Conservation (phyloP, 257 asterid species). For the Craterostigma plantagineum region DNA sequence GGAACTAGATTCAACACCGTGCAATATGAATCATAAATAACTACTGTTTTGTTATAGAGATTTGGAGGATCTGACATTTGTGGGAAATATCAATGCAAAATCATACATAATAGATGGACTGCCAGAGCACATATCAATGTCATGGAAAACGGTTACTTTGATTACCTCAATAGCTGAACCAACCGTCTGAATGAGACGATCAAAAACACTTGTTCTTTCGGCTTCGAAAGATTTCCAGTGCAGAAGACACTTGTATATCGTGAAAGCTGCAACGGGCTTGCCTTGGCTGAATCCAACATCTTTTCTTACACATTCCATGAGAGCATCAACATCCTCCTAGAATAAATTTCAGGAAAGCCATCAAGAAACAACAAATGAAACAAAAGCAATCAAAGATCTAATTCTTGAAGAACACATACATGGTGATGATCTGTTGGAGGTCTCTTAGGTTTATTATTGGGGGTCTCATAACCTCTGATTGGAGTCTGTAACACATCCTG, state of each 20-base stretch:
- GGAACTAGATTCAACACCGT: too few relatives aligned
- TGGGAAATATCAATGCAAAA: slow-evolving; percentile 1
- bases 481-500: slow-evolving; percentile 55
- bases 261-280: slow-evolving; percentile 95
- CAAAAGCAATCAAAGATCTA: neutral
- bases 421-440: slow-evolving; percentile 78
- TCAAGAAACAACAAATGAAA: too few relatives aligned
- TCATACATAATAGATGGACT: neutral
- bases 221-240: slow-evolving; percentile 99
- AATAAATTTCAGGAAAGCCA: neutral
- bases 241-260: slow-evolving; percentile 90
- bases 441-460: slow-evolving; percentile 67
- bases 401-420: slow-evolving; percentile 21
- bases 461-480: slow-evolving; percentile 44
- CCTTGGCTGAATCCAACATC: slow-evolving; percentile 96
- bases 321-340: slow-evolving; percentile 98
- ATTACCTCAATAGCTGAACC: slow-evolving; percentile 94
- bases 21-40: too few relatives aligned
- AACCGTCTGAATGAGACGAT: slow-evolving; percentile 92
- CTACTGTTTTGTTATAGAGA: too few relatives aligned
- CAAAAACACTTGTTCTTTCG: slow-evolving; percentile 92
- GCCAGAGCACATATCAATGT: slow-evolving; percentile 1
- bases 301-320: slow-evolving; percentile 72
- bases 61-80: too few relatives aligned
- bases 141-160: slow-evolving; percentile 2